A percentile compares a stretch with the other conserved stretches of the same genome.
Conservation (phyloP, 805 yeast species). For the Candida takata region DNA sequence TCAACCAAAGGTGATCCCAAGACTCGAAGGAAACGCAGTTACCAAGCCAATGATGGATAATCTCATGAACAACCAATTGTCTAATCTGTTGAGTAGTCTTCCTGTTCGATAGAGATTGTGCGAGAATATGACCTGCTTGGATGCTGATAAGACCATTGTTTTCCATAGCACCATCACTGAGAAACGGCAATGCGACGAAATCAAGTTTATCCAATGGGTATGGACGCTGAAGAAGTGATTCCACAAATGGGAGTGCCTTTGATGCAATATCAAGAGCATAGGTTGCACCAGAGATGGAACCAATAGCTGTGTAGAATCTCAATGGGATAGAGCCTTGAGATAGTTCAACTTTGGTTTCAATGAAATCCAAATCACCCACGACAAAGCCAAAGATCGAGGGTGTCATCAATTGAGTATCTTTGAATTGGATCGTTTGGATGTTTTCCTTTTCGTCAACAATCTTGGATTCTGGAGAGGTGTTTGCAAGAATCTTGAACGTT, state of each 20-base stretch:
- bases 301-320: conserved; percentile 48
- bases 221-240: conserved; percentile 32
- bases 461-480: conserved; percentile 31
- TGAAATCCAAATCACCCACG: conserved; percentile 57
- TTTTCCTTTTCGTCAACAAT: conserved; percentile 17
- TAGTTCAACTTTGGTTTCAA: conserved; percentile 31
- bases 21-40: conserved; percentile 58
- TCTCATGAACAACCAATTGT: conserved; percentile 62
- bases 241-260: conserved; percentile 42
- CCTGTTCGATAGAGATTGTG: conserved; percentile 26
- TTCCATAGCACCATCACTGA: conserved; percentile 77
- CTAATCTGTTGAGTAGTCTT: conserved; percentile 31
- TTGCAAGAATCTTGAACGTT: conserved; percentile 46
- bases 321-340: conserved; percentile 34
- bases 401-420: conserved; percentile 50
- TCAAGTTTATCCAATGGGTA: conserved; percentile 65
- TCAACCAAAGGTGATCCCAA: conserved; percentile 67
- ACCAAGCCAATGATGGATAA: conserved; percentile 80
- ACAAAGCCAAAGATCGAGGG: conserved; percentile 63
- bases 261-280: conserved; percentile 45
- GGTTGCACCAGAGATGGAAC: conserved; percentile 39
- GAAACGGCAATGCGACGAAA: conserved; percentile 59
- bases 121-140: conserved; percentile 42
- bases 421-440: conserved; percentile 36
- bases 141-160: conserved; percentile 67